phyloP scores from a whole-genome alignment of 2,329 filamentous ascomycete genomes.

The Fusarium nematophilum region DNA sequence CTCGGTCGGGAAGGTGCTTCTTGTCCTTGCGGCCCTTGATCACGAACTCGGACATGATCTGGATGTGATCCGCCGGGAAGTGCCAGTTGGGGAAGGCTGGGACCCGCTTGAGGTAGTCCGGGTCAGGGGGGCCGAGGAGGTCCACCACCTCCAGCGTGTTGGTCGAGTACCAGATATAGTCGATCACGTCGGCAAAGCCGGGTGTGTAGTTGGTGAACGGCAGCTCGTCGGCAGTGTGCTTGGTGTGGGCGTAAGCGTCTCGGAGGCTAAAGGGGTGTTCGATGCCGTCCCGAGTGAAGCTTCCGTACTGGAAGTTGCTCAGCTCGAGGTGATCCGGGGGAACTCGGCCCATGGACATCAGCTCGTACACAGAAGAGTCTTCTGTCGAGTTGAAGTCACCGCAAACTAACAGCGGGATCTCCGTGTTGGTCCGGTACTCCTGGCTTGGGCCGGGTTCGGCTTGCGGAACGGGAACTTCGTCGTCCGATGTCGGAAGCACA shows the following conservation, averaged over 20 bases:
- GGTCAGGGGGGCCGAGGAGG: constrained; percentile 86
- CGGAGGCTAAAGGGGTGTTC: constrained; percentile 94
- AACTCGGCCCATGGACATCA: constrained; percentile 84
- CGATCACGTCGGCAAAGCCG: constrained; percentile 89
- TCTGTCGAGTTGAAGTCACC: constrained; percentile 95
- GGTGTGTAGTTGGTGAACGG: constrained; percentile 98
- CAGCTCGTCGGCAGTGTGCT: constrained; percentile 84
- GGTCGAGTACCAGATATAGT: constrained; percentile 98
- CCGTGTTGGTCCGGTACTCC: constrained; percentile 85
- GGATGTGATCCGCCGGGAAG: constrained; percentile 93
- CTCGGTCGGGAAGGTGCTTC: constrained; percentile 72
- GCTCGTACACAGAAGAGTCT: constrained; percentile 90
- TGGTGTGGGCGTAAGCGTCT: constrained; percentile 86
- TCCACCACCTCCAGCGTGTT: constrained; percentile 87
- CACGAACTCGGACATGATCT: constrained; percentile 88
- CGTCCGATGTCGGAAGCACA: constrained; percentile 57
- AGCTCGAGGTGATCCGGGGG: constrained; percentile 84
- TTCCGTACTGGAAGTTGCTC: constrained; percentile 85
- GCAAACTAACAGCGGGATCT: constrained; percentile 91
- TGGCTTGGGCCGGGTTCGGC: constrained; percentile 81
- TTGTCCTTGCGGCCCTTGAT: constrained; percentile 89
- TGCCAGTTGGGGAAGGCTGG: constrained; percentile 95
- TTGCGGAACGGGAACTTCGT: constrained; percentile 60
- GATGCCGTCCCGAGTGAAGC: constrained; percentile 92
- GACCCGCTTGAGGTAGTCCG: constrained; percentile 84